These are phyloP conservation scores for Botrytis sinoallii DNA, from an alignment of 2,329 filamentous ascomycete species.

Conservation along the genomic window DNA sequence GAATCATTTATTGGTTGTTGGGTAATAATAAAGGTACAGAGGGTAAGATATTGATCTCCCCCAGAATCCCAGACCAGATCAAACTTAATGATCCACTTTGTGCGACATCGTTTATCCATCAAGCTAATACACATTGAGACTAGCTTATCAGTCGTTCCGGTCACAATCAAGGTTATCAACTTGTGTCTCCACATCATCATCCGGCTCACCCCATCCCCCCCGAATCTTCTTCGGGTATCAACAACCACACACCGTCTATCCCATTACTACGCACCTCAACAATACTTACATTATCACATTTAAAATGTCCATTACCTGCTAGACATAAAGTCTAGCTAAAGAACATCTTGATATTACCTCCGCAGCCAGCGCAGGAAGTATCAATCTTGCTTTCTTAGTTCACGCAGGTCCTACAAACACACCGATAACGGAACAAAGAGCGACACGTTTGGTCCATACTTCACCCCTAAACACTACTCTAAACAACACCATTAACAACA, in stretches of 20 bases:
- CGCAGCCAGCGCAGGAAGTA: conserved; percentile 45
- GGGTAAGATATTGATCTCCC: background rate
- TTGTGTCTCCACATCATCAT: conserved; percentile 7
- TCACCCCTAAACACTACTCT: background rate
- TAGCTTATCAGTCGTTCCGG: background rate
- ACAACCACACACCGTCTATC: background rate
- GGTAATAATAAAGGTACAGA: background rate
- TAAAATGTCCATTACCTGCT: conserved; percentile 40
- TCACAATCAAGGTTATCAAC: conserved; percentile 16
- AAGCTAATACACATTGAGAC: background rate
- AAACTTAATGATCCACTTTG: background rate
- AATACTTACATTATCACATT: conserved; percentile 19
- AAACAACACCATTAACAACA: background rate
- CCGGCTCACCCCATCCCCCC: background rate
- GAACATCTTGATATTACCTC: conserved; percentile 42
- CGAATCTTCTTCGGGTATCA: background rate
- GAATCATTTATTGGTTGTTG: background rate
- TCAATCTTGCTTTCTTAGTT: conserved; percentile 45
- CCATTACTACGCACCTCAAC: conserved; percentile 16
- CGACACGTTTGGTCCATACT: conserved; percentile 25
- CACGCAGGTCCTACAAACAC: conserved; percentile 37
- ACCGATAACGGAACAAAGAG: conserved; percentile 22
- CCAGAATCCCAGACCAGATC: background rate
- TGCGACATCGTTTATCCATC: background rate
- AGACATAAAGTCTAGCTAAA: conserved; percentile 46